Conservation (phyloP, 1,284 basidiomycete genomes). For the Golubevia pallescens region DNA sequence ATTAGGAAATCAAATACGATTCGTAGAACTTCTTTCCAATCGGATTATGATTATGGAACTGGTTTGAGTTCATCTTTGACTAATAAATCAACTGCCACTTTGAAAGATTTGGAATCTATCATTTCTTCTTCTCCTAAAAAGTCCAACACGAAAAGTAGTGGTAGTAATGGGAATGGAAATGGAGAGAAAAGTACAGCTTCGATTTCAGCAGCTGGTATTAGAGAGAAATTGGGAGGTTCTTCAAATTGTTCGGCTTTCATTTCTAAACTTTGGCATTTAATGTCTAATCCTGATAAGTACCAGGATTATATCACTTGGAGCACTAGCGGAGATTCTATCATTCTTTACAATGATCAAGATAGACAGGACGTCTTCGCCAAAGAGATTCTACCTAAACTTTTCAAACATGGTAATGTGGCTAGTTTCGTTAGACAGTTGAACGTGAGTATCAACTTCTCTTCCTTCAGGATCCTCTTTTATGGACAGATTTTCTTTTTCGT, state of each 20-base stretch:
- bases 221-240: slow-evolving; percentile 56
- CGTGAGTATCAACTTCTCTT: slow-evolving; percentile 11
- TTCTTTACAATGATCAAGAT: slow-evolving; percentile 55
- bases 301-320: slow-evolving; percentile 55
- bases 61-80: too few species aligned
- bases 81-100: too few species aligned
- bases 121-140: too few species aligned
- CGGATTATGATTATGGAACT: too few species aligned
- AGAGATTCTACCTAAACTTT: slow-evolving; percentile 53
- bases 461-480: slow-evolving; percentile 2
- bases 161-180: slow-evolving; percentile 12
- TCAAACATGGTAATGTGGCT: slow-evolving; percentile 64
- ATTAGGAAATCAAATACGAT: too few species aligned
- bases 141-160: too few species aligned
- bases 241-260: slow-evolving; percentile 63
- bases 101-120: slow-evolving; percentile 26
- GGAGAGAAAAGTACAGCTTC: not conserved
- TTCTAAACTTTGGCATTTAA: slow-evolving; percentile 62
- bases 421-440: slow-evolving; percentile 62
- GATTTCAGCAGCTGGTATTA: slow-evolving; percentile 45
- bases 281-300: slow-evolving; percentile 56
- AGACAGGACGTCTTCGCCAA: slow-evolving; percentile 56
- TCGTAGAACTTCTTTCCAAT: too few species aligned
- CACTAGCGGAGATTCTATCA: slow-evolving; percentile 54
- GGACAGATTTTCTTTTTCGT: not conserved